Evolutionary conservation across 805 yeast species (phyloP), one percentile per base, ranked within the genome.

Genomic region (Blastobotrys robertii): DNA sequence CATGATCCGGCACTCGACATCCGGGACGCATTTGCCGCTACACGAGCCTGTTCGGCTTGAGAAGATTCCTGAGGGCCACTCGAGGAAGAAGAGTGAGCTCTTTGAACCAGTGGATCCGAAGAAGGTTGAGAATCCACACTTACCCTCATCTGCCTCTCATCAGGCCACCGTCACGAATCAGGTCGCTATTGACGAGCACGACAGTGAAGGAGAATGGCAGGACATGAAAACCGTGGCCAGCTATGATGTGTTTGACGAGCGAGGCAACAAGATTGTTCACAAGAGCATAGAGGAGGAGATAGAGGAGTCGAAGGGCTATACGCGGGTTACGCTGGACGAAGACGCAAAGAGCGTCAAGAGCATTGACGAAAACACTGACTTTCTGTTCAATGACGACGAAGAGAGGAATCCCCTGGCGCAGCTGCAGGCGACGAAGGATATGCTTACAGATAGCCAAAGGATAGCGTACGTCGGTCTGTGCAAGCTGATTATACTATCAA

Each of bases 401-500:
- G 54, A 55, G 29, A 55, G 67, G 15, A 68, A 69, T 48, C 75
- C 85, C 0, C 62, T 64, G n/a, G 76, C 74, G 37, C 94, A 88
- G 44, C 66, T 92, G 49, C 76, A 76, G 42, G 74, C 90, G 1
- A 92, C 97, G 4, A 85, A 80, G 58, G 74, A 77, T 16, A 74
- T 92, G 76, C 69, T 92, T 11, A 70, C 78, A 6, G 97, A 86
- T 12, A 69, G 81, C 11, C 96, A 92, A 59, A 81, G 84, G 54
- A 81, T 88, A 48, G 97, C 97, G 2, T 92, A 92, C 57, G 83
- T 84, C 5, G 97, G 96, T 0, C 69, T 90, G 8, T 78, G 82
- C 7, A 81, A 84, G 51, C 72, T 92, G 30, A 70, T 82, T 4
- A 73, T 80, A 41, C 84, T 82, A 16, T 84, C 83, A 14, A 77